Evolutionary conservation across 2,329 filamentous ascomycete genomes (phyloP).

Genomic region (Colletotrichum paranaense): DNA sequence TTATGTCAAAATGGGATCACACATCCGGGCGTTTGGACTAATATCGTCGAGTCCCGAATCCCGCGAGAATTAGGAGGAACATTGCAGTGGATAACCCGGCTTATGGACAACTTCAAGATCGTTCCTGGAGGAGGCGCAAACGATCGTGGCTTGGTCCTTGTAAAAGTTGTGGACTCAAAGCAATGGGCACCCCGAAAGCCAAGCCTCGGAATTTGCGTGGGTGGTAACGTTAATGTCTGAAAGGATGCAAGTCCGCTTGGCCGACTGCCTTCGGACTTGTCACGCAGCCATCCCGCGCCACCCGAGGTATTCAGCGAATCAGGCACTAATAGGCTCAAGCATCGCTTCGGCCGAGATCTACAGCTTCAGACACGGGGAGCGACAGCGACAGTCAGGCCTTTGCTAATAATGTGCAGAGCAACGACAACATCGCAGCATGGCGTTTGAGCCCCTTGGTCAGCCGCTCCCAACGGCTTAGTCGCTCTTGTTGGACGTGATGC

Average conservation of each 20-base stretch:
- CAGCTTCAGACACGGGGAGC: too few species aligned
- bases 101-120: neutral
- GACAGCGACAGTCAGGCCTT: neutral
- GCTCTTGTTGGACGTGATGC: neutral
- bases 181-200: neutral
- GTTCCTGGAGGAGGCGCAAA: conserved; percentile 2
- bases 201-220: neutral
- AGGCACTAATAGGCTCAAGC: neutral
- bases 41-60: neutral
- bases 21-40: neutral
- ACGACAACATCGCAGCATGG: neutral
- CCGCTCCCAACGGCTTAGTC: neutral
- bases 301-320: neutral
- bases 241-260: neutral
- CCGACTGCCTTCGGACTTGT: neutral
- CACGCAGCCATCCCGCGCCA: conserved; percentile 5
- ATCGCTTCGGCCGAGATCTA: conserved; percentile 15
- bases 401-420: neutral
- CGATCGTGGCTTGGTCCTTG: conserved; percentile 19
- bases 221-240: neutral
- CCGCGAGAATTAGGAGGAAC: neutral
- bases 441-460: neutral
- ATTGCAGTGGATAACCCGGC: neutral
- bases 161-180: neutral
- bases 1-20: neutral